A percentile compares a stretch with the other conserved stretches of the same genome.
Evolutionary conservation across 495 filamentous ascomycete genomes (phyloP).

Genomic region (Pseudoneurospora amorphoporcata): DNA sequence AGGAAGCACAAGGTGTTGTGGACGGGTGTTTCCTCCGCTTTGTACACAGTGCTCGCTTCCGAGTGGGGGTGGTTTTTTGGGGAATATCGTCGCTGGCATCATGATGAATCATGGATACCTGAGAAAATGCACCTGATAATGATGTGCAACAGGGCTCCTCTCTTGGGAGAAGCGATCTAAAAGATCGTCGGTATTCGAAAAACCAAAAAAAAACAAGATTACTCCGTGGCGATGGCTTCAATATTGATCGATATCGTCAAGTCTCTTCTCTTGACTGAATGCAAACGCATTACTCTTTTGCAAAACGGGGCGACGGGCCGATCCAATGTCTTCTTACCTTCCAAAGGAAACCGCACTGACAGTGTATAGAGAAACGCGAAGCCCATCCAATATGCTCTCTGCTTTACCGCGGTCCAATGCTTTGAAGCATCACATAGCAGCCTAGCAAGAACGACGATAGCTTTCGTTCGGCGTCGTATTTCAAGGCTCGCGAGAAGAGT

Average conservation of each 20-base stretch:
- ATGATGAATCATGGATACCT: neutral
- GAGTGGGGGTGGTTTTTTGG: too few species aligned
- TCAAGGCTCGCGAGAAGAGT: neutral
- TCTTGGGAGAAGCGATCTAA: neutral
- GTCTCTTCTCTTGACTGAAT: neutral
- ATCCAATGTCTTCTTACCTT: neutral
- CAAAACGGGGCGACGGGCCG: neutral
- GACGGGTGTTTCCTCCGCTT: neutral
- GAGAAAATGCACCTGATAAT: neutral
- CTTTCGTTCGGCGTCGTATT: neutral
- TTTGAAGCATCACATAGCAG: neutral
- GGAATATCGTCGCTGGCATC: neutral
- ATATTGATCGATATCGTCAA: neutral
- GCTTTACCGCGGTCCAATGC: neutral
- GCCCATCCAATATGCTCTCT: neutral
- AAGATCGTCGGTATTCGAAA: neutral
- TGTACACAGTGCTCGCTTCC: neutral
- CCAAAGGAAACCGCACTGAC: neutral
- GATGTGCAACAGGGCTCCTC: neutral
- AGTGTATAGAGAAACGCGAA: neutral
- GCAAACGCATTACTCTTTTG: neutral
- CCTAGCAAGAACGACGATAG: neutral
- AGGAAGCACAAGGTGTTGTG: neutral
- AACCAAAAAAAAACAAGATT: too few species aligned
- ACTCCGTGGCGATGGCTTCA: neutral